Percentiles rank a stretch among this genome's conserved stretches.
phyloP scores from a whole-genome alignment of 169 alveolate species.

The Pseudocohnilembus persalinus region DNA sequence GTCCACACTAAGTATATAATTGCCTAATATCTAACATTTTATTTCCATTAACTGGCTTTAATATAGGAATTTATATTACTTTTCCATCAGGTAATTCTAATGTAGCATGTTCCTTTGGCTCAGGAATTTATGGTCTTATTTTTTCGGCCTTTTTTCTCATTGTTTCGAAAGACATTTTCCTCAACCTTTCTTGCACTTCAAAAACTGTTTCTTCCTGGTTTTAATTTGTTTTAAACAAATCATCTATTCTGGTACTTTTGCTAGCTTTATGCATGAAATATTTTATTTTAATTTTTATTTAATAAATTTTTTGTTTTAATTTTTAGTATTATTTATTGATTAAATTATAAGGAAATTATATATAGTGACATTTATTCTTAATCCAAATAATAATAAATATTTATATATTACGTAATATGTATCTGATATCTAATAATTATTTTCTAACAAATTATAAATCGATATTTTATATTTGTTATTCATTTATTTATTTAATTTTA shows the following conservation, averaged over 20 bases:
- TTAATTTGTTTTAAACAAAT: too few species aligned
- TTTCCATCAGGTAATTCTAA: conserved; percentile 70
- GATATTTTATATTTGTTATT: too few species aligned
- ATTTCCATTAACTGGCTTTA: conserved; percentile 66
- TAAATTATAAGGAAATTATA: too few species aligned
- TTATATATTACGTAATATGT: too few species aligned
- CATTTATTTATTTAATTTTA: too few species aligned
- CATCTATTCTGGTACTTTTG: too few species aligned
- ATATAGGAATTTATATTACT: conserved; percentile 53
- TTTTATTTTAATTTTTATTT: too few species aligned
- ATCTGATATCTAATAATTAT: too few species aligned
- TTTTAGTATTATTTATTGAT: not conserved
- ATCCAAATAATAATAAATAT: too few species aligned
- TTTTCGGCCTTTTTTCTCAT: not conserved
- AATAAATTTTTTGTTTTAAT: not conserved
- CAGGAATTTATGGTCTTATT: conserved; percentile 40
- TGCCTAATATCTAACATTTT: conserved; percentile 67
- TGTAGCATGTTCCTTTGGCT: conserved; percentile 47
- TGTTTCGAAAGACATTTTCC: not conserved
- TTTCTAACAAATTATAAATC: too few species aligned
- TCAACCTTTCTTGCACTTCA: not conserved
- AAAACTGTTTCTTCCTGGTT: not conserved
- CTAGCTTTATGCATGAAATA: not conserved
- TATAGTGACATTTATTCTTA: too few species aligned
- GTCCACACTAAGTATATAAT: conserved; percentile 55